Evolutionary conservation across 169 alveolate species (phyloP).

Genomic region (Plasmodium sp.): DNA sequence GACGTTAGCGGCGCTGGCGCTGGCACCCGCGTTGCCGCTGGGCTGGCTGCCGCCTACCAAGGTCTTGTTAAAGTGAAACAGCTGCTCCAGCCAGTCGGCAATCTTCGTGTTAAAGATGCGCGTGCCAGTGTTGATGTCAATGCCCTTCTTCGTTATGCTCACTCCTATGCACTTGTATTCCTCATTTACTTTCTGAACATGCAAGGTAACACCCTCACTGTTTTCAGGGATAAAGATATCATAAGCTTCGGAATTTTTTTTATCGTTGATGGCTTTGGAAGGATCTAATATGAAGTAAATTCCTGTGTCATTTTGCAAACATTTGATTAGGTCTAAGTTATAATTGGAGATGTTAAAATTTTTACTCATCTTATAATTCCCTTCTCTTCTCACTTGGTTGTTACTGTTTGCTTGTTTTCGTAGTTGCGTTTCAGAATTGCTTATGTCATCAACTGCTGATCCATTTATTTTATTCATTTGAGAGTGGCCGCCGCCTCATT

Average conservation of each 20-base stretch:
- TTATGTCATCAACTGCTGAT: constrained; percentile 45
- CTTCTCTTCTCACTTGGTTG: background rate
- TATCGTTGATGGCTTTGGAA: constrained; percentile 40
- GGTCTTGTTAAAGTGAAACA: constrained; percentile 33
- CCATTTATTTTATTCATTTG: constrained; percentile 70
- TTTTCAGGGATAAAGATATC: constrained; percentile 70
- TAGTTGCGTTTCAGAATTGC: background rate
- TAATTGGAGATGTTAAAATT: constrained; percentile 50
- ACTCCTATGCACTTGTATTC: constrained; percentile 75
- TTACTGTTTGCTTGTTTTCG: background rate
- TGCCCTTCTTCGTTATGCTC: constrained; percentile 58
- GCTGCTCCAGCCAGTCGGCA: constrained; percentile 73
- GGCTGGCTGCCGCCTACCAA: background rate
- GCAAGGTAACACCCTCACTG: constrained; percentile 61
- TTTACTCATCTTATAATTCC: constrained; percentile 29
- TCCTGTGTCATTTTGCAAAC: constrained; percentile 70
- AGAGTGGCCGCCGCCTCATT: background rate
- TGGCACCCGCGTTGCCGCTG: background rate
- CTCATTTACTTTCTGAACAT: constrained; percentile 68
- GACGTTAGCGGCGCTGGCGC: background rate
- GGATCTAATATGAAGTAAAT: constrained; percentile 71
- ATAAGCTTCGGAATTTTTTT: constrained; percentile 52
- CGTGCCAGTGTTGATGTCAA: constrained; percentile 62
- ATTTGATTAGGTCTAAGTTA: constrained; percentile 61
- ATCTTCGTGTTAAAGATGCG: constrained; percentile 63